These are phyloP conservation scores for Elasticomyces elasticus DNA, from an alignment of 495 filamentous ascomycete species.

Conservation along the genomic window DNA sequence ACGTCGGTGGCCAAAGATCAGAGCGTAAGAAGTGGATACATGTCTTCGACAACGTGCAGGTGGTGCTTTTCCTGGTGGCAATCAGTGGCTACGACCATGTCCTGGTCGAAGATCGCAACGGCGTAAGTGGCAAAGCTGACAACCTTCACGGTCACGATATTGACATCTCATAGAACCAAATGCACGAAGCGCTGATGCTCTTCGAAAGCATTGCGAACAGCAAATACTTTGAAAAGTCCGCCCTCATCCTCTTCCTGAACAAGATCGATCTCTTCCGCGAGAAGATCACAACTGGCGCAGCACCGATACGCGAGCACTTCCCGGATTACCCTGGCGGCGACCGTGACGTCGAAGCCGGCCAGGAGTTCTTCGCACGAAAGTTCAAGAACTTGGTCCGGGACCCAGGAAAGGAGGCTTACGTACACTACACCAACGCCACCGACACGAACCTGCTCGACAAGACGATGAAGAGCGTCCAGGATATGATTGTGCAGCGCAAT, in stretches of 20 bases:
- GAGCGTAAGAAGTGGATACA: conserved; percentile 99
- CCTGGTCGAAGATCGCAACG: conserved; percentile 92
- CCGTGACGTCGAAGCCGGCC: conserved; percentile 50
- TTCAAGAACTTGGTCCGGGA: conserved; percentile 80
- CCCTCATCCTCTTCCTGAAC: conserved; percentile 96
- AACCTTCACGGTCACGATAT: too few species aligned
- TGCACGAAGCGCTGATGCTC: conserved; percentile 97
- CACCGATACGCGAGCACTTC: conserved; percentile 82
- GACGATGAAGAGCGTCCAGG: conserved; percentile 93
- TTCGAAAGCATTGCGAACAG: conserved; percentile 97
- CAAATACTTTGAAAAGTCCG: conserved; percentile 92
- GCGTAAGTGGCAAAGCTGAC: conserved; percentile 49
- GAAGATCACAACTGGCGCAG: conserved; percentile 56
- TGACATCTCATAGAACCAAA: conserved; percentile 94
- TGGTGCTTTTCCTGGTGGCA: conserved; percentile 87
- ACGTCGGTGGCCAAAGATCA: conserved; percentile 92
- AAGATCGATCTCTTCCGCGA: conserved; percentile 97
- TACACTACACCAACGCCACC: conserved; percentile 88
- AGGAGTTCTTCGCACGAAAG: conserved; percentile 81
- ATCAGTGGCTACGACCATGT: conserved; percentile 97
- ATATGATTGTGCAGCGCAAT: conserved; percentile 99
- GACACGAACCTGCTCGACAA: conserved; percentile 96
- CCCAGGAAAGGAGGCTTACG: conserved; percentile 75
- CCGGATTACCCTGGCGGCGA: conserved; percentile 70
- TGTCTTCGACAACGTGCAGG: conserved; percentile 95